Base-by-base conservation (phyloP, 2,329 filamentous ascomycete genomes). In the Ceratocystis diversiconidia region DNA sequence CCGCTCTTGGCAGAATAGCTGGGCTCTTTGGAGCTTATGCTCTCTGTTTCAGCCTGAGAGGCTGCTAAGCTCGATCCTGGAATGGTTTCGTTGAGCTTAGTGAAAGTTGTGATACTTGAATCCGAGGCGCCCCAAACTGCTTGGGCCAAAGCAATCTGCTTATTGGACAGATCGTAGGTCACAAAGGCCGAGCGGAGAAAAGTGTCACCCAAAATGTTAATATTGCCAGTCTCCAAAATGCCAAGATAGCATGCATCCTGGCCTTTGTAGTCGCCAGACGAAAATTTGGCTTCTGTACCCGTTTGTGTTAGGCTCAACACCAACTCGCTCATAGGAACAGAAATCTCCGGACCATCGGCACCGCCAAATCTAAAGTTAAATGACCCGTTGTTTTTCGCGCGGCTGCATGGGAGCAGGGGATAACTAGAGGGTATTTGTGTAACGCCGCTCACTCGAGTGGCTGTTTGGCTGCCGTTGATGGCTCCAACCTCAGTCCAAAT, bases 141-240 rank as follows among this genome's bases (percentile, higher is more conserved):
- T 17, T 76, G 74, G 3, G 82, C 82, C 22, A 85, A 73, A 19
- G 72, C 81, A 65, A 85, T 75, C 70, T 84, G 74, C 71, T 83
- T 80, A 72, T 84, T 84, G 62, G 79, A 76, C 22, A 84, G 73
- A 68, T 85, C 82, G 68, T 83, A 85, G 6, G 84, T 81, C 5
- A 84, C 79, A 68, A 84, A 85, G 1, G 82, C 82, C 0, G 81
- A 84, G 64, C 82, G 79, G 41, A 85, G 72, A 71, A 85, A 85
- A 0, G 79, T 82, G 69, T 83, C 82, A 55, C 82, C 82, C 8
- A 85, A 76, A 52, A 84, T 74, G 0, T 77, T 73, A 1, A 72
- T 68, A 25, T 70, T 70, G 25, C 73, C 77, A 62, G 77, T 75
- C 70, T 81, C 81, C 69, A 82, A 78, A 66, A 86, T 80, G 48